phyloP scores from a whole-genome alignment of 140 eudicot species.

The Anethum foeniculum region DNA sequence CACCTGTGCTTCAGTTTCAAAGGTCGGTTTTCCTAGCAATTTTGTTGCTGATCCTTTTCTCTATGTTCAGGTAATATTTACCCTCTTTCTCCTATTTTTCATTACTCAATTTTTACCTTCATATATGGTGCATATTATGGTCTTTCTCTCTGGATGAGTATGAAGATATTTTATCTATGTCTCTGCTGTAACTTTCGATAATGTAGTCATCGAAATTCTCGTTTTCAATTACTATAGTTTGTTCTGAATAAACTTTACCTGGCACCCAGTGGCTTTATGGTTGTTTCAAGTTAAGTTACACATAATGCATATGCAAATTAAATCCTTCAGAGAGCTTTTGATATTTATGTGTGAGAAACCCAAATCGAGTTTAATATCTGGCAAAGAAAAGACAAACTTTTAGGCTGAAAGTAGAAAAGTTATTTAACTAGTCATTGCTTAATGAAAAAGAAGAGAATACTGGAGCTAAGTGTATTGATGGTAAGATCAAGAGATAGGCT shows the following conservation, averaged over 20 bases:
- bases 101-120: background rate
- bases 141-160: background rate
- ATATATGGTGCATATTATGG: background rate
- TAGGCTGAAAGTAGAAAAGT: background rate
- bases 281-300: background rate
- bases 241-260: background rate
- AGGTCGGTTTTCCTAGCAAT: conserved; percentile 73
- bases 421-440: background rate
- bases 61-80: conserved; percentile 47
- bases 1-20: conserved; percentile 78
- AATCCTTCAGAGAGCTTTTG: background rate
- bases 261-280: too few species aligned
- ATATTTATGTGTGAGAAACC: background rate
- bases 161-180: background rate
- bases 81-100: background rate
- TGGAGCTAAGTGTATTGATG: too few species aligned
- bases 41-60: conserved; percentile 93
- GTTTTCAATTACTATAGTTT: background rate
- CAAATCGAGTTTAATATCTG: background rate
- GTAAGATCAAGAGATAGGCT: too few species aligned
- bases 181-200: background rate
- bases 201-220: background rate
- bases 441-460: background rate
- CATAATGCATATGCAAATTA: background rate
- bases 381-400: background rate